These are phyloP conservation scores for Choanephora cucurbitarum DNA, from an alignment of 371 early-diverging fungal genomes.

Conservation along the genomic window DNA sequence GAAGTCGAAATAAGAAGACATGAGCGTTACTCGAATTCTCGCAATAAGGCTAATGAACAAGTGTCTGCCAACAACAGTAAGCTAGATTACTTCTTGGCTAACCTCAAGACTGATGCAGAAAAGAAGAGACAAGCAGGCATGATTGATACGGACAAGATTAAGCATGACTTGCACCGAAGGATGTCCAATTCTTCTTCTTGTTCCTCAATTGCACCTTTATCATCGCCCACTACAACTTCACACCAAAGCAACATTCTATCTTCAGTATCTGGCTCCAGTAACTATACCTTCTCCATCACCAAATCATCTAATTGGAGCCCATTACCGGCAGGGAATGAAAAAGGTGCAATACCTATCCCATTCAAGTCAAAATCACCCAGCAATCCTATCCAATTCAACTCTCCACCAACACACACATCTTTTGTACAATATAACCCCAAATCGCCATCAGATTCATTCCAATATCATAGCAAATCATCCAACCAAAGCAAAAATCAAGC, in stretches of 20 bases:
- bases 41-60: neutral
- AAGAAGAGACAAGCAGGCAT: constrained; percentile 12
- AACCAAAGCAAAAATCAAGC: constrained; percentile 30
- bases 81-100: constrained; percentile 22
- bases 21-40: constrained; percentile 21
- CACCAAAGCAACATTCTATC: too few species aligned
- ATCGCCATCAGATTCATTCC: constrained; percentile 6
- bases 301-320: too few species aligned
- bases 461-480: constrained; percentile 2
- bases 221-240: neutral
- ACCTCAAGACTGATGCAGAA: constrained; percentile 23
- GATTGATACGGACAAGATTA: constrained; percentile 10
- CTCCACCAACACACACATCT: constrained; percentile 3
- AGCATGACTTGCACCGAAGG: constrained; percentile 5
- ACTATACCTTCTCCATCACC: too few species aligned
- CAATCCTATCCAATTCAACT: constrained; percentile 7
- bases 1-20: constrained; percentile 45
- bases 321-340: too few species aligned
- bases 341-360: too few species aligned
- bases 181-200: constrained; percentile 8
- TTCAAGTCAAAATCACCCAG: neutral
- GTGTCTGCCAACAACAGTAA: neutral
- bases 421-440: constrained; percentile 16
- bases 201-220: neutral
- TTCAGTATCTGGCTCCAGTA: too few species aligned